Evolutionary conservation across 2,329 filamentous ascomycete genomes (phyloP).

Genomic region (Colletotrichum theobromicola): DNA sequence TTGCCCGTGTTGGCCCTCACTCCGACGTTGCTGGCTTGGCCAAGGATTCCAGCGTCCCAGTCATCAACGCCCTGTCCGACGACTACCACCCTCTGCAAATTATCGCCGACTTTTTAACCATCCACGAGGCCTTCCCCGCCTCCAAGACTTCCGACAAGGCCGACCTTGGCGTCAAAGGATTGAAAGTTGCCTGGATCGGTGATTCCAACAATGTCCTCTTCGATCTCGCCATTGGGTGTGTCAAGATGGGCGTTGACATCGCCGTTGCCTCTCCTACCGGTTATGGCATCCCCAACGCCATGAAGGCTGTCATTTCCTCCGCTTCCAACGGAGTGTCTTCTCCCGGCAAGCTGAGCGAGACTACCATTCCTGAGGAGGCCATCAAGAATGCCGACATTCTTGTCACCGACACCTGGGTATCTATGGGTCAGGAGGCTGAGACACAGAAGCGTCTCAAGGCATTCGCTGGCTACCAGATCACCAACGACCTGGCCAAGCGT

Average conservation of each 20-base stretch:
- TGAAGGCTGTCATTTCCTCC: constrained; percentile 74
- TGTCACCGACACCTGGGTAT: constrained; percentile 97
- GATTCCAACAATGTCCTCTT: constrained; percentile 98
- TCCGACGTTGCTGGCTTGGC: constrained; percentile 76
- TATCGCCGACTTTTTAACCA: constrained; percentile 91
- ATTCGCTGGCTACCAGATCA: constrained; percentile 92
- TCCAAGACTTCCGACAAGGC: constrained; percentile 31
- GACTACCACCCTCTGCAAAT: constrained; percentile 94
- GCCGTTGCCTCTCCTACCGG: constrained; percentile 85
- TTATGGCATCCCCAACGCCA: constrained; percentile 79
- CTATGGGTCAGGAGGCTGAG: constrained; percentile 96
- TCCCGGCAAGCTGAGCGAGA: constrained; percentile 75
- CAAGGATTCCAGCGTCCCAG: constrained; percentile 75
- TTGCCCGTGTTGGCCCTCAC: constrained; percentile 79
- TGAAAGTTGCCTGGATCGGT: constrained; percentile 95
- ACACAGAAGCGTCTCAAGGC: constrained; percentile 76
- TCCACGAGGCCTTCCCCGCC: constrained; percentile 76
- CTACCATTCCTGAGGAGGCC: constrained; percentile 81
- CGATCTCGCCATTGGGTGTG: constrained; percentile 85
- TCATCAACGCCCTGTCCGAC: constrained; percentile 88
- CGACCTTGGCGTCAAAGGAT: constrained; percentile 73
- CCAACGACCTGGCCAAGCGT: constrained; percentile 79
- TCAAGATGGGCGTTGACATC: constrained; percentile 87
- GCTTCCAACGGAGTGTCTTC: constrained; percentile 62
- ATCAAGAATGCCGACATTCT: constrained; percentile 87